These are phyloP conservation scores for Candida maesae DNA, from an alignment of 805 yeast species.

Conservation along the genomic window DNA sequence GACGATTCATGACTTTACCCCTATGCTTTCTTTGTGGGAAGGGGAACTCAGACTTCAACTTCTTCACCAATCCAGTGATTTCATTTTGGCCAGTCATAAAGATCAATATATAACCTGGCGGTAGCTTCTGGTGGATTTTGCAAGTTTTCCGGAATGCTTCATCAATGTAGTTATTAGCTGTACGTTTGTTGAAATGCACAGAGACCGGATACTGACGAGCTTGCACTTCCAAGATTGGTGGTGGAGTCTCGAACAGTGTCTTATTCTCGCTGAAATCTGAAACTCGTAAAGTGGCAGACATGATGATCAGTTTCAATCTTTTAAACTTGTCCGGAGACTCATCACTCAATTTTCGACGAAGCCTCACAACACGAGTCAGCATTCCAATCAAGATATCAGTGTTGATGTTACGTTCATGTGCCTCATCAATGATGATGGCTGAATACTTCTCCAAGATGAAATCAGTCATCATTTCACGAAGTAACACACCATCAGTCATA, in stretches of 20 bases:
- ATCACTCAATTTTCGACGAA: slow-evolving; percentile 55
- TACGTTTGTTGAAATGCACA: slow-evolving; percentile 79
- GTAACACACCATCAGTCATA: slow-evolving; percentile 92
- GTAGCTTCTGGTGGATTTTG: slow-evolving; percentile 80
- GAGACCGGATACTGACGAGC: slow-evolving; percentile 95
- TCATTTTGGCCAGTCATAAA: slow-evolving; percentile 96
- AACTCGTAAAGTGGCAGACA: slow-evolving; percentile 97
- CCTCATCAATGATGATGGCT: slow-evolving; percentile 89
- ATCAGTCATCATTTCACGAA: slow-evolving; percentile 91
- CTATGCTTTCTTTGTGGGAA: slow-evolving; percentile 31
- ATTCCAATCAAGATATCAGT: slow-evolving; percentile 96
- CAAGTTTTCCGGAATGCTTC: slow-evolving; percentile 83
- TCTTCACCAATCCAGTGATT: slow-evolving; percentile 70
- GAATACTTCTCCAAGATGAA: slow-evolving; percentile 79
- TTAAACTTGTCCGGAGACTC: slow-evolving; percentile 45
- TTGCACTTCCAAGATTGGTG: slow-evolving; percentile 85
- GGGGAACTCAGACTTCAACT: slow-evolving; percentile 66
- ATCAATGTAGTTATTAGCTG: slow-evolving; percentile 73
- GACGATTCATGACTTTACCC: slow-evolving; percentile 17
- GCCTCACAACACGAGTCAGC: slow-evolving; percentile 77
- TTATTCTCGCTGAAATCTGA: slow-evolving; percentile 86
- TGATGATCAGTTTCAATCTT: slow-evolving; percentile 78
- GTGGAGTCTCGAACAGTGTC: slow-evolving; percentile 61
- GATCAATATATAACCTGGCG: slow-evolving; percentile 90
- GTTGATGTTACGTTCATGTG: slow-evolving; percentile 94